Percentiles rank a stretch among this genome's conserved stretches.
Conservation (phyloP, 495 filamentous ascomycete species). For the Neurospora pannonica region DNA sequence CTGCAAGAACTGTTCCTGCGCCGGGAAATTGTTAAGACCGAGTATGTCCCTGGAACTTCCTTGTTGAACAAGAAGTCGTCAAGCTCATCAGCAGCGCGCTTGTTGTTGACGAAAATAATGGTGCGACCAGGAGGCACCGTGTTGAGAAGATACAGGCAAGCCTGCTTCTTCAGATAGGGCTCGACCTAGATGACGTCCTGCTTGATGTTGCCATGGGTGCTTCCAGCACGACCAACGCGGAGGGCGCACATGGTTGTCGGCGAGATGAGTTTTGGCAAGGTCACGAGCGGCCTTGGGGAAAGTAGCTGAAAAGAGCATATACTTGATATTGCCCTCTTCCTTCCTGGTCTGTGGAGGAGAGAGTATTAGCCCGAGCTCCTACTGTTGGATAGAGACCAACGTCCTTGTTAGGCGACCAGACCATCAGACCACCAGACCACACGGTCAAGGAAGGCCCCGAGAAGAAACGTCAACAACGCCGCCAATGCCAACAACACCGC, state of each 20-base stretch:
- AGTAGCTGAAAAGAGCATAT: slow-evolving; percentile 91
- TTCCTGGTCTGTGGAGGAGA: slow-evolving; percentile 53
- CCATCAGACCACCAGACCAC: slow-evolving; percentile 46
- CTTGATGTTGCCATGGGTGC: slow-evolving; percentile 65
- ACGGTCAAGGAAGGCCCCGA: slow-evolving; percentile 12
- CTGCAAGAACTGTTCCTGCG: slow-evolving; percentile 61
- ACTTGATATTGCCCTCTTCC: slow-evolving; percentile 70
- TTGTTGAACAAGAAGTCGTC: slow-evolving; percentile 81
- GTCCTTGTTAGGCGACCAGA: slow-evolving; percentile 1
- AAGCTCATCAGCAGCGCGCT: slow-evolving; percentile 61
- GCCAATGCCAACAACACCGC: background rate
- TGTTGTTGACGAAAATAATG: slow-evolving; percentile 82
- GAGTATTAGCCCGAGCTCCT: slow-evolving; percentile 1
- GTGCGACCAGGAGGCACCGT: slow-evolving; percentile 64
- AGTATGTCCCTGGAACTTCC: slow-evolving; percentile 39
- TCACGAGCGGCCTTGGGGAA: slow-evolving; percentile 70
- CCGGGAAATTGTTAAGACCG: slow-evolving; percentile 45
- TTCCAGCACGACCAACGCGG: slow-evolving; percentile 75
- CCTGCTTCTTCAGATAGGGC: slow-evolving; percentile 51
- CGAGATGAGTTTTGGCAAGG: slow-evolving; percentile 40
- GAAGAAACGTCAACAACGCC: background rate
- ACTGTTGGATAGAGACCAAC: background rate
- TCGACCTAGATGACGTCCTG: slow-evolving; percentile 65
- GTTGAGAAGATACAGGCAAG: slow-evolving; percentile 63
- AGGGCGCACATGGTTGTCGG: slow-evolving; percentile 53